Percentiles rank a stretch among this genome's conserved stretches.
phyloP scores from a whole-genome alignment of 176 grass and related monocot species.

The Rhynchospora tenuis region DNA sequence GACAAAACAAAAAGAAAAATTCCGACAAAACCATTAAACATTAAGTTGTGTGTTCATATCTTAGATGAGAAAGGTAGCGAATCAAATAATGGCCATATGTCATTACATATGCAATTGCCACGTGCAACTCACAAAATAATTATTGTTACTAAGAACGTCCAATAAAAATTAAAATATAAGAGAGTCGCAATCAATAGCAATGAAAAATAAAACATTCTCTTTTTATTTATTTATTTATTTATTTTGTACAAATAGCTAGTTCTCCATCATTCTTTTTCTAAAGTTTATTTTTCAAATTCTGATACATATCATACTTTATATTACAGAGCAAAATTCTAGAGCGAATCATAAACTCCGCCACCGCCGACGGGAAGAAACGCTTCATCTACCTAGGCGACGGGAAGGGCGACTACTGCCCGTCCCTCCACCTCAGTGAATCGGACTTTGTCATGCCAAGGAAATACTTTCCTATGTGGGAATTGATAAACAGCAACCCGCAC shows the following conservation, averaged over 20 bases:
- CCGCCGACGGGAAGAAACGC: conserved; percentile 24
- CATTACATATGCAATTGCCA: background rate
- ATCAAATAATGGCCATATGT: background rate
- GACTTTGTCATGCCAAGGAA: conserved; percentile 79
- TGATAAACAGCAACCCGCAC: conserved; percentile 41
- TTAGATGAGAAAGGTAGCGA: background rate
- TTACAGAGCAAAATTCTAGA: conserved; percentile 31
- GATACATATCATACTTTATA: background rate
- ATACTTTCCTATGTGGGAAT: conserved; percentile 67
- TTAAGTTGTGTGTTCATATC: background rate
- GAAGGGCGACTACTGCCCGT: conserved; percentile 76
- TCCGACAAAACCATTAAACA: no score
- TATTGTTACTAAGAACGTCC: background rate
- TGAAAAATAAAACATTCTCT: background rate
- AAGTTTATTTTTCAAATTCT: background rate
- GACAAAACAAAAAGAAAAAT: background rate
- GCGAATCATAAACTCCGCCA: conserved; percentile 31
- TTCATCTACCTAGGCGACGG: conserved; percentile 85
- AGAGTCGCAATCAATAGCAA: background rate
- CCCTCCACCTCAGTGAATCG: conserved; percentile 37
- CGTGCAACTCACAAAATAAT: background rate
- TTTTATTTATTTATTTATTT: no score
- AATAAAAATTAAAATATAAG: background rate
- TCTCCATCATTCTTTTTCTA: background rate
- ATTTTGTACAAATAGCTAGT: background rate